Base-by-base conservation (phyloP, 768 basidiomycete species). In the Amanita rimosa region DNA sequence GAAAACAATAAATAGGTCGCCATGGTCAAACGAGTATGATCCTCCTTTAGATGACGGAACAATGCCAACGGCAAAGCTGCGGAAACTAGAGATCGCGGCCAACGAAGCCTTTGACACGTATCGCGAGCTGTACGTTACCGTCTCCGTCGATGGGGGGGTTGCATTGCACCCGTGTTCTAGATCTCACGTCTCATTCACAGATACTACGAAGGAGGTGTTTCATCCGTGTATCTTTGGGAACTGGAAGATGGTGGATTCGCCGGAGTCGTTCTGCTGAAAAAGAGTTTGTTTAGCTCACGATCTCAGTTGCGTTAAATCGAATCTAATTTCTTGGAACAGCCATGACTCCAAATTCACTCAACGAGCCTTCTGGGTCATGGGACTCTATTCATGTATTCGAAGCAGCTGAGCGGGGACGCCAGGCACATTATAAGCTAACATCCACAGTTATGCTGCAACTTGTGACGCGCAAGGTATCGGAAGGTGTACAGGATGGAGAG, bases 331-430 rank as follows among this genome's bases (percentile, higher is more conserved):
- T 50, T 13, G 6, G 11, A 10, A n/a, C 53, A 89, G 86, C 72
- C 4, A 76, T 89, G 72, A 74, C 66, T 21, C 78, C 81, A 2
- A 62, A 70, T 9, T 65, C 72, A 6, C 58, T 68, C 9, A 69
- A 71, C 48, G 84, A 83, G 52, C 81, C 86, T 5, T 78, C 85
- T 0, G 91, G 92, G 19, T 84, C 90, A 47, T 99, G 96, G 96
- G 94, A 99, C 61, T 95, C 93, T 1, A 91, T 99, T 53, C 96
- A 99, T 60, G 95, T 98, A 46, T 97, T 99, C 56, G 96, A 99
- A 65, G 78, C 87, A 2, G 74, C 78, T n/a, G 93, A 96, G 60
- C 80, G 93, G 39, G 93, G 88, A 4, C 76, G 95, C 43, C 82
- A 87, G 56, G 93, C 95, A 3, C 91, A 91, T 58, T 99, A 98